Base-by-base conservation (phyloP, 306 rosid species). In the Lathyrus tuberosus region DNA sequence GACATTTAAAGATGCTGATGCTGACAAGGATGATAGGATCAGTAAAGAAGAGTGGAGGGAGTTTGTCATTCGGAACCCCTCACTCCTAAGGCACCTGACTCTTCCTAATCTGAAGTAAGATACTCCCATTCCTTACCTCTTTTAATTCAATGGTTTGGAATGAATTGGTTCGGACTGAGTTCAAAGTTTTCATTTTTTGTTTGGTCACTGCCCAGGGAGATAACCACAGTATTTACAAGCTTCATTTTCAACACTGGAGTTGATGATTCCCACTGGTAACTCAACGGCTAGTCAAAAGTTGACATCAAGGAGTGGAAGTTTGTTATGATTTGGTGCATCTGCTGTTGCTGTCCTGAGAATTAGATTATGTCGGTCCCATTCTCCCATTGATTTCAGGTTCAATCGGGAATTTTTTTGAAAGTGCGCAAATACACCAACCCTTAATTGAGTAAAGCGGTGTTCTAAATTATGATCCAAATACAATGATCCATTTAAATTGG, bases 221-320 rank as follows among this genome's bases (percentile, higher is more conserved):
- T 85, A 67, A 87, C 89, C 47, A 73, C 91, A 0, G 53, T 80
- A 38, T 89, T 82, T 83, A 87, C 93, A 9, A 89, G 96, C 76
- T 89, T 89, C 74, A 80, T 87, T 56, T 89, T 83, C 85, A 85
- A 85, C 84, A 86, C 96, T 2, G 78, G 71, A 83, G 87, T 87
- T 57, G 89, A 79, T 22, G 96, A 89, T 62, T 75, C 71, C n/a
- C 72, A 54, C 59, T 79, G 81, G 77, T 67, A 79, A 65, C 12
- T 31, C n/a, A 40, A 28, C 16, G 52, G 28, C 47, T 22, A 56
- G 69, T 30, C 31, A 63, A 18, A 57, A 30, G 13, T 58, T 26
- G 41, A 28, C 18, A 13, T 10, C 75, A 58, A 78, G 51, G 26
- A n/a, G 20, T 11, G 12, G 48, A 54, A 46, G 53, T 69, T 43